Evolutionary conservation across 768 basidiomycete genomes (phyloP).

Genomic region (Leucogyrophana mollusca): DNA sequence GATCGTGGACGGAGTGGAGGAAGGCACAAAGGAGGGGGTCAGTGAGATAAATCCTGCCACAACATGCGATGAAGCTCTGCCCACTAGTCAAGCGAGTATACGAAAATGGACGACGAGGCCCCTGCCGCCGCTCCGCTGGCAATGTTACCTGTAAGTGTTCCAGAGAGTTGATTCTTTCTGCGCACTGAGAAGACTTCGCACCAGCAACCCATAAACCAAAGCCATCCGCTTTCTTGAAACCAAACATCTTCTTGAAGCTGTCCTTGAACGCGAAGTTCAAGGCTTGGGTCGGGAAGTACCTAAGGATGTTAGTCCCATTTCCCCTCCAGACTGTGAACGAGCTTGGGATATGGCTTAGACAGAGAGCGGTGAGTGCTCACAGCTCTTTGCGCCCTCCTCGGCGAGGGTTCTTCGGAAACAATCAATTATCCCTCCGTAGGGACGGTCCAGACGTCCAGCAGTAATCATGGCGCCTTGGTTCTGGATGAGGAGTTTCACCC

Average conservation of each 20-base stretch:
- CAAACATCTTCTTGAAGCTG: constrained; percentile 37
- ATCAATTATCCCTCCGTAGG: constrained; percentile 35
- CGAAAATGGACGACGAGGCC: constrained; percentile 40
- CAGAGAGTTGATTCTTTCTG: not conserved
- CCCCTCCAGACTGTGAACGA: constrained; percentile 41
- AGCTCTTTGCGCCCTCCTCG: constrained; percentile 37
- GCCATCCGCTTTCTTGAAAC: constrained; percentile 34
- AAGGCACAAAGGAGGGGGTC: not conserved
- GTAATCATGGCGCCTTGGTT: constrained; percentile 37
- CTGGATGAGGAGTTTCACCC: constrained; percentile 39
- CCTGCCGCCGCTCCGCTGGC: constrained; percentile 44
- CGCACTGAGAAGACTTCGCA: constrained; percentile 7
- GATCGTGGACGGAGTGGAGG: not conserved
- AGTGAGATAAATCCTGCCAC: not conserved
- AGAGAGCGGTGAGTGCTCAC: constrained; percentile 22
- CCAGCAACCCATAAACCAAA: constrained; percentile 37
- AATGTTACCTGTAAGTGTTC: constrained; percentile 32
- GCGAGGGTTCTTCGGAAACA: constrained; percentile 32
- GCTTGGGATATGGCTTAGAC: not conserved
- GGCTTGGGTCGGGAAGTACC: constrained; percentile 47
- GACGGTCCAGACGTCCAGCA: constrained; percentile 34
- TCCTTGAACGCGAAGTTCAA: constrained; percentile 51
- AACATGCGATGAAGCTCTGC: constrained; percentile 2
- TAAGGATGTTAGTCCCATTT: constrained; percentile 41
- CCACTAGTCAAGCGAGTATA: constrained; percentile 46